These are phyloP conservation scores for Trichophyton rubrum DNA, from an alignment of 2,329 filamentous ascomycete species.

Conservation along the genomic window DNA sequence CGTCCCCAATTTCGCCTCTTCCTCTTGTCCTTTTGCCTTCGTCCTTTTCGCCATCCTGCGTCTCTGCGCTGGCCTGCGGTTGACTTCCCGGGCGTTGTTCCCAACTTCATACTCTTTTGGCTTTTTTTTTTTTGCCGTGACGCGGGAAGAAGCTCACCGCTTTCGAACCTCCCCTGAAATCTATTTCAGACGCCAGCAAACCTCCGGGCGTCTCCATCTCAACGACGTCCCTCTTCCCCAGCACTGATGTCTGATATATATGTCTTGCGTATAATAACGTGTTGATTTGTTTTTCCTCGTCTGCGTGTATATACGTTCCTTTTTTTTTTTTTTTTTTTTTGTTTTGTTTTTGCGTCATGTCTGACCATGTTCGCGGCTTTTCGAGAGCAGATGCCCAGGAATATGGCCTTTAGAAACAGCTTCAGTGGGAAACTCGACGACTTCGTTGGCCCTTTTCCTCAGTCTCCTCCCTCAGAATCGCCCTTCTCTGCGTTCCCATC, in stretches of 20 bases:
- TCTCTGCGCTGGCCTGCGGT: constrained; percentile 5
- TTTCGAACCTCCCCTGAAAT: background rate
- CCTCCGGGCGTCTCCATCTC: background rate
- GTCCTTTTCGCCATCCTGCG: constrained; percentile 7
- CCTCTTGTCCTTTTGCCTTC: constrained; percentile 8
- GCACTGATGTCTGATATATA: background rate
- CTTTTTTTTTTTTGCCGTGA: background rate
- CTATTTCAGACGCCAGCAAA: background rate
- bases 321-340: background rate
- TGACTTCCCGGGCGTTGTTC: background rate
- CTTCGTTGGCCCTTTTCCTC: constrained; percentile 63
- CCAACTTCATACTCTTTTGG: background rate
- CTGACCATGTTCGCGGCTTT: constrained; percentile 14
- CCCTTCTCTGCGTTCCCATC: constrained; percentile 63
- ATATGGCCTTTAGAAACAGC: constrained; percentile 54
- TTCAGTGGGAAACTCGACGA: constrained; percentile 61
- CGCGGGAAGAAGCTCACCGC: background rate
- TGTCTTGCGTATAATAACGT: background rate
- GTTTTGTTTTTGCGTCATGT: constrained; percentile 4
- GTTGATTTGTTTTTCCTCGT: background rate
- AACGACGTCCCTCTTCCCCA: background rate
- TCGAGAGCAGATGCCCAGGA: constrained; percentile 10
- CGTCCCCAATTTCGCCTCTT: constrained; percentile 11
- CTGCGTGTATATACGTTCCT: background rate
- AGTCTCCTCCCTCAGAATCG: constrained; percentile 64